Evolutionary conservation across 371 early-diverging fungal genomes (phyloP), one percentile per base, ranked within the genome.

Genomic region (Mucor mucedo): DNA sequence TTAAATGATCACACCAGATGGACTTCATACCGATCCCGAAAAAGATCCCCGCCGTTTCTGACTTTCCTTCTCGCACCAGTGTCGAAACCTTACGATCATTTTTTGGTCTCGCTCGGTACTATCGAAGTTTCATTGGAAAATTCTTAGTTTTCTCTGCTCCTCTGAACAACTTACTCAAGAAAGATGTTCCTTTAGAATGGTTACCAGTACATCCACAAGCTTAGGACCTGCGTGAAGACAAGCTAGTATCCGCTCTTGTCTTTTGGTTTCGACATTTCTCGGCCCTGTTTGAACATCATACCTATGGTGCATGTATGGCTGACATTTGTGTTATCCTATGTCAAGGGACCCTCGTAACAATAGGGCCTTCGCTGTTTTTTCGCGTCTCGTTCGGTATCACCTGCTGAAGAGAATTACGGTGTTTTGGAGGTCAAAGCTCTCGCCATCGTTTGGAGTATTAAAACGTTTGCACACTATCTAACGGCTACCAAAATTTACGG

Each of bases 351-450:
- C 47, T 35, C 39, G 10, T 6, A 6, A 5, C 39, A 39, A 39
- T 5, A 5, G 39, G 5, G 39, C 39, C 5, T 67, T 58, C 35
- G 55, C 68, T 14, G 14, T 62, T 3, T 53, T 1, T 68, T 44
- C 45, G 60, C 61, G 2, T 61, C 62, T 21, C 27, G 56, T 11
- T 52, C 61, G 8, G 41, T 66, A 13, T 7, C 62, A 3, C 29
- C 54, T 1, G 39, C 39, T 14, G 68, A 67, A 32, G n/a, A 42
- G 2, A 50, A 58, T 29, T 67, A 67, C 32, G 48, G 52, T 39
- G 62, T 66, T 1, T 39, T 32, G 5, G 58, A 67, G 32, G 16
- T 62, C 2, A 59, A 67, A 41, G 60, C 56, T n/a, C 67, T 67
- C 0, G 56, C 61, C 6, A 58, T 67, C 8, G 49, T 62, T 2